A percentile compares a stretch with the other conserved stretches of the same genome.
Evolutionary conservation across 23 red algal genomes (phyloP).

Genomic region (Gracilaria vermiculophylla): DNA sequence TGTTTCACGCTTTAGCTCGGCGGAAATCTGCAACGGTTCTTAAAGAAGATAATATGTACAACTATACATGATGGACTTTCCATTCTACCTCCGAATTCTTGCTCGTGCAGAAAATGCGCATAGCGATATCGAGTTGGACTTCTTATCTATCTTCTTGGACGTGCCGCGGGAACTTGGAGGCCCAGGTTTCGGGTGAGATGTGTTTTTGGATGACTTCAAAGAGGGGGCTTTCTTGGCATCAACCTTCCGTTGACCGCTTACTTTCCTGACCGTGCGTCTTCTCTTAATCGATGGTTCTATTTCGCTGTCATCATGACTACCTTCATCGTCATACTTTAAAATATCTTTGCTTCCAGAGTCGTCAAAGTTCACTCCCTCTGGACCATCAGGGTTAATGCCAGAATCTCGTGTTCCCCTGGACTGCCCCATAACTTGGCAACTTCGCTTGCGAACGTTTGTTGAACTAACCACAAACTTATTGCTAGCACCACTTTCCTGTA

Average conservation of each 20-base stretch:
- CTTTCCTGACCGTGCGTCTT: not conserved
- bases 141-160: not conserved
- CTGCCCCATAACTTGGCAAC: slow-evolving; percentile 39
- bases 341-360: not conserved
- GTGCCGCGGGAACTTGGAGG: not conserved
- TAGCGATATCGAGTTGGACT: not conserved
- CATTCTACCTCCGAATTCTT: slow-evolving; percentile 23
- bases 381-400: slow-evolving; percentile 52
- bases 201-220: not conserved
- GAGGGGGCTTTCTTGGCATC: not conserved
- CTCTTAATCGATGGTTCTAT: not conserved
- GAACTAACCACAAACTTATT: slow-evolving; percentile 47
- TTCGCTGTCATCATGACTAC: not conserved
- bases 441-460: slow-evolving; percentile 23
- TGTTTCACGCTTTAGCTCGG: too few species aligned
- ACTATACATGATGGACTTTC: not conserved
- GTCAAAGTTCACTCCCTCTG: slow-evolving; percentile 28
- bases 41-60: too few species aligned
- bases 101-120: slow-evolving; percentile 38
- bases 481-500: slow-evolving; percentile 36
- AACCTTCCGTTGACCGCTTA: not conserved
- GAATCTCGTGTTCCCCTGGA: not conserved
- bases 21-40: too few species aligned
- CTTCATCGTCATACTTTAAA: not conserved
- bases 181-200: not conserved